These are phyloP conservation scores for Plasmodium inui DNA, from an alignment of 169 alveolate genomes.

Conservation along the genomic window DNA sequence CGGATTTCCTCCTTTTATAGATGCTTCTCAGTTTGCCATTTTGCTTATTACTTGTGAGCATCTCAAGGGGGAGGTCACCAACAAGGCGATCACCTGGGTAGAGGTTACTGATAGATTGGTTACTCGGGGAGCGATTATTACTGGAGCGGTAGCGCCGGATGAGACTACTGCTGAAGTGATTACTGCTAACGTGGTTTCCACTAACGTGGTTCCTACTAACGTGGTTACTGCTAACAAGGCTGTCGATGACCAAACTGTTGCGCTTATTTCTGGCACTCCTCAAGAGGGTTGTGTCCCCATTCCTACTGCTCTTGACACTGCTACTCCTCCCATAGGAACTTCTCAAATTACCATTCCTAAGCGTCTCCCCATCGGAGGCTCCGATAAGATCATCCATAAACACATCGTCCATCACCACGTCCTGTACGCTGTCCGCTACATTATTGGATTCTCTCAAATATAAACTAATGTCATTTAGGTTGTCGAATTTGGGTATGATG, in stretches of 20 bases:
- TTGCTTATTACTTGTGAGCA: neutral
- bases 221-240: neutral
- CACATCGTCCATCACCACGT: neutral
- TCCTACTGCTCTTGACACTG: neutral
- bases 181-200: neutral
- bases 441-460: conserved; percentile 21
- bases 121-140: neutral
- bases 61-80: neutral
- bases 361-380: neutral
- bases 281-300: neutral
- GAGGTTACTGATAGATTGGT: neutral
- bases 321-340: neutral
- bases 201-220: neutral
- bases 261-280: neutral
- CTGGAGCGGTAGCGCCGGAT: neutral
- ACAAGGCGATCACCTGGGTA: neutral
- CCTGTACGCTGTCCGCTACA: neutral
- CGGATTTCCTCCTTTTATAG: neutral
- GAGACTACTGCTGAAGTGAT: neutral
- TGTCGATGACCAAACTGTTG: neutral
- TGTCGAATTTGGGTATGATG: conserved; percentile 7
- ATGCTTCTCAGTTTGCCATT: neutral
- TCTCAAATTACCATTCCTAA: neutral
- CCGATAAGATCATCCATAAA: neutral
- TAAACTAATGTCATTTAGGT: conserved; percentile 25